Evolutionary conservation across 805 yeast genomes (phyloP).

Genomic region (Suhomyces faveliae): DNA sequence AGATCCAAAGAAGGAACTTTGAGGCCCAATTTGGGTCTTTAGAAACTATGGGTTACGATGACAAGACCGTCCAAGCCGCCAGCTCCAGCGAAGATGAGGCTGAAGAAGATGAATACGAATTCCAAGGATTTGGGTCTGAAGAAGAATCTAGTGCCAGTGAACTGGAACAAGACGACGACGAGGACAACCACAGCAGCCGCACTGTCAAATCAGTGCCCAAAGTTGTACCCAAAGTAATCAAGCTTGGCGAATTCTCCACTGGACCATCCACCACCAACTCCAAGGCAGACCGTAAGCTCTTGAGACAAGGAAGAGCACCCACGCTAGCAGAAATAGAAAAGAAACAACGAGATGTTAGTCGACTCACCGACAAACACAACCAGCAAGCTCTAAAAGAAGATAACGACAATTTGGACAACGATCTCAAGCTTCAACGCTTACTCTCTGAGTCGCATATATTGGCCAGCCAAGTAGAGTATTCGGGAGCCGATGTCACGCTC

Average conservation of each 20-base stretch:
- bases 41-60: constrained; percentile 53
- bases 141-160: neutral
- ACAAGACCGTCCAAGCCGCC: constrained; percentile 25
- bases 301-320: constrained; percentile 63
- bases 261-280: constrained; percentile 25
- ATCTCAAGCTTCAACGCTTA: constrained; percentile 68
- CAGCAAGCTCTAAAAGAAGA: constrained; percentile 39
- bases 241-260: constrained; percentile 38
- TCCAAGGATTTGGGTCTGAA: neutral
- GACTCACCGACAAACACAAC: constrained; percentile 35
- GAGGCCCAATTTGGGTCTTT: constrained; percentile 64
- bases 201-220: constrained; percentile 8
- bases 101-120: constrained; percentile 20
- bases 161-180: constrained; percentile 7
- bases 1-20: constrained; percentile 55
- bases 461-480: constrained; percentile 40
- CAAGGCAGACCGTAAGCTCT: constrained; percentile 50
- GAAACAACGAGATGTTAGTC: constrained; percentile 22
- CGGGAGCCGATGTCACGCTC: constrained; percentile 69
- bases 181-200: too few relatives aligned
- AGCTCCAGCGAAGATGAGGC: constrained; percentile 6
- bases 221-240: constrained; percentile 46
- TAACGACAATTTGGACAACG: constrained; percentile 59
- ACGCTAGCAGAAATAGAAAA: constrained; percentile 35
- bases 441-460: constrained; percentile 70